Conservation (phyloP, 2,329 filamentous ascomycete species). For the Curvularia sp. region DNA sequence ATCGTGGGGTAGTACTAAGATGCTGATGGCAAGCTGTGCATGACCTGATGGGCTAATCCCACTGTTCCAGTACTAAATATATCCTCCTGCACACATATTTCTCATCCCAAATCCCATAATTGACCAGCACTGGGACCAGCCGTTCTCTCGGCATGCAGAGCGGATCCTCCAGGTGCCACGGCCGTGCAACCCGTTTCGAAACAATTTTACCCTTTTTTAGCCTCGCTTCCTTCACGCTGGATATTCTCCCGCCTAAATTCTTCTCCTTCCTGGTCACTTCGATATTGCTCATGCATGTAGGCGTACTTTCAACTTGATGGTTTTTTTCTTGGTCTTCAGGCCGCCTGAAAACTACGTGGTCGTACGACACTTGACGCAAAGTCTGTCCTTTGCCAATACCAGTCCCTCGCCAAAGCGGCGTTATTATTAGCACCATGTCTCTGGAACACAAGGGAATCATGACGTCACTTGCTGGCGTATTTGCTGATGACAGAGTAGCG, state of each 20-base stretch:
- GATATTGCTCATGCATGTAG: constrained; percentile 30
- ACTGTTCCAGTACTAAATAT: constrained; percentile 17
- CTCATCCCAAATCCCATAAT: constrained; percentile 16
- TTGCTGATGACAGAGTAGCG: neutral
- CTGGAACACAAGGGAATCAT: neutral
- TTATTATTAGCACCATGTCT: constrained; percentile 15
- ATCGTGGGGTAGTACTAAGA: constrained; percentile 23
- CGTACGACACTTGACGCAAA: constrained; percentile 6
- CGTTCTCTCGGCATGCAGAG: constrained; percentile 27
- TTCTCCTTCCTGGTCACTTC: constrained; percentile 17
- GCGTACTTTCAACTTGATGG: constrained; percentile 1
- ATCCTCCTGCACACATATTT: constrained; percentile 11
- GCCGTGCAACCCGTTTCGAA: constrained; percentile 33
- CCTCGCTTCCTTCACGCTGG: constrained; percentile 18
- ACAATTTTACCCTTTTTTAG: constrained; percentile 37
- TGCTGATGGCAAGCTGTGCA: constrained; percentile 9
- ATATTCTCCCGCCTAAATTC: constrained; percentile 3
- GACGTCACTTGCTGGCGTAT: neutral
- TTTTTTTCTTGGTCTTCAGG: constrained; percentile 9
- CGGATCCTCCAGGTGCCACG: constrained; percentile 20
- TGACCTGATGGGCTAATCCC: neutral
- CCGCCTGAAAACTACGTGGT: constrained; percentile 12
- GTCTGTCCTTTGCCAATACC: constrained; percentile 11
- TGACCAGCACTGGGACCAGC: constrained; percentile 29
- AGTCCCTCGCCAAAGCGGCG: neutral